phyloP scores from a whole-genome alignment of 2,329 filamentous ascomycete genomes.

The Aspergillus intermedius region DNA sequence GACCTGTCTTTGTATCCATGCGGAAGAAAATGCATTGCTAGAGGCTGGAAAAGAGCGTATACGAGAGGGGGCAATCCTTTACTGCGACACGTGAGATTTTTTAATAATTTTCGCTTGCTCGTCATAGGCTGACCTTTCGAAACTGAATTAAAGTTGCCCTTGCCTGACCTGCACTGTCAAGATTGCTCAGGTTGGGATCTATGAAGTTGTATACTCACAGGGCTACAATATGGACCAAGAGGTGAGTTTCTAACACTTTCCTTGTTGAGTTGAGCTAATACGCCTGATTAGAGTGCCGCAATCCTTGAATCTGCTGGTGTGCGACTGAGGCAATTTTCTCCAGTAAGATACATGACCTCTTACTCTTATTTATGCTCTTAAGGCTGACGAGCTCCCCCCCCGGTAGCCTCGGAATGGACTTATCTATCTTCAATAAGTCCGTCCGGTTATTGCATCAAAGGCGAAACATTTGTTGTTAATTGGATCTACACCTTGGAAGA shows the following conservation, averaged over 20 bases:
- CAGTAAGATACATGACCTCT: constrained; percentile 45
- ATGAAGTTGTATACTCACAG: constrained; percentile 89
- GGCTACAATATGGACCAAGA: constrained; percentile 90
- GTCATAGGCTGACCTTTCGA: not conserved
- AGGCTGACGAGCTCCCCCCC: not conserved
- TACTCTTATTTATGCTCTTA: not conserved
- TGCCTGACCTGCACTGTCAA: constrained; percentile 98
- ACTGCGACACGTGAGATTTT: constrained; percentile 67
- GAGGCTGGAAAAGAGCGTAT: constrained; percentile 91
- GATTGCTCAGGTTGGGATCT: constrained; percentile 92
- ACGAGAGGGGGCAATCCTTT: constrained; percentile 71
- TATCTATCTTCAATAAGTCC: constrained; percentile 52
- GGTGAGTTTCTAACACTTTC: constrained; percentile 25
- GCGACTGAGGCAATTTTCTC: constrained; percentile 76
- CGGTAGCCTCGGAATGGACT: constrained; percentile 57
- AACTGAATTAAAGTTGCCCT: constrained; percentile 55
- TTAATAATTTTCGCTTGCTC: not conserved
- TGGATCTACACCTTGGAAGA: not conserved
- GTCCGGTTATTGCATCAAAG: too few relatives aligned
- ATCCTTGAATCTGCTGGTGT: constrained; percentile 82
- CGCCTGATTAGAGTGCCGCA: constrained; percentile 54
- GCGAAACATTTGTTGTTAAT: not conserved
- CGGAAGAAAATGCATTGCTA: constrained; percentile 92
- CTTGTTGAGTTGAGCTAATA: constrained; percentile 7
- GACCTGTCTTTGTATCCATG: constrained; percentile 94